A percentile compares a stretch with the other conserved stretches of the same genome.
Conservation (phyloP, 352 stramenopile genomes). For the Globisporangium alternatum region DNA sequence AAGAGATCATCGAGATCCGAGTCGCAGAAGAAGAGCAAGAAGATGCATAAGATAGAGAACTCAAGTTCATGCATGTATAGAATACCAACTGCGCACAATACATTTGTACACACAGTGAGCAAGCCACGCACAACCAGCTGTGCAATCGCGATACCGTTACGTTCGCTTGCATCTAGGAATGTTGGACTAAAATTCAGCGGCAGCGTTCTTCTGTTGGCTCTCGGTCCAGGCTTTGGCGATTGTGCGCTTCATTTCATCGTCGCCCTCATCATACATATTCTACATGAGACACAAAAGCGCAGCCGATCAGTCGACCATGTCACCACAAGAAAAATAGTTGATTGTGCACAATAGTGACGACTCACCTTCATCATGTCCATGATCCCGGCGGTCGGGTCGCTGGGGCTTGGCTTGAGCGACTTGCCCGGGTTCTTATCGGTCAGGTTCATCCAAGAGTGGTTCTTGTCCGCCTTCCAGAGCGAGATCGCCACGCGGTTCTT, state of each 20-base stretch:
- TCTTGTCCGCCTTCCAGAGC: constrained; percentile 73
- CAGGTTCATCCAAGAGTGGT: constrained; percentile 78
- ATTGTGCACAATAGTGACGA: not conserved
- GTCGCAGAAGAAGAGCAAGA: constrained; percentile 28
- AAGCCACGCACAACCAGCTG: not conserved
- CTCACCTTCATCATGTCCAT: constrained; percentile 91
- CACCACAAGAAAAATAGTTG: not conserved
- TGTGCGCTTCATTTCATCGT: constrained; percentile 89
- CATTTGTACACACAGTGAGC: not conserved
- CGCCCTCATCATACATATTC: constrained; percentile 89
- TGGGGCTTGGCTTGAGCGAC: constrained; percentile 37
- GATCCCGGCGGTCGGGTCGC: constrained; percentile 75
- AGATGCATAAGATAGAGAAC: constrained; percentile 5
- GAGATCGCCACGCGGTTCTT: constrained; percentile 85
- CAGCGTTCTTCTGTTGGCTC: constrained; percentile 66
- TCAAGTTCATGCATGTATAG: not conserved
- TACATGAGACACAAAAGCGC: constrained; percentile 13
- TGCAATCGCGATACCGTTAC: not conserved
- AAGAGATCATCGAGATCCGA: constrained; percentile 50
- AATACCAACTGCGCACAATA: not conserved
- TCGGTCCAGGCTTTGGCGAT: constrained; percentile 88
- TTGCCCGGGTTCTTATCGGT: constrained; percentile 81
- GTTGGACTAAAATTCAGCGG: constrained; percentile 9
- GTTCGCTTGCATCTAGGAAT: not conserved
- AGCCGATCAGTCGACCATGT: not conserved